These are phyloP conservation scores for Corchorus olitorius DNA, from an alignment of 345 rosid genomes.

Conservation along the genomic window DNA sequence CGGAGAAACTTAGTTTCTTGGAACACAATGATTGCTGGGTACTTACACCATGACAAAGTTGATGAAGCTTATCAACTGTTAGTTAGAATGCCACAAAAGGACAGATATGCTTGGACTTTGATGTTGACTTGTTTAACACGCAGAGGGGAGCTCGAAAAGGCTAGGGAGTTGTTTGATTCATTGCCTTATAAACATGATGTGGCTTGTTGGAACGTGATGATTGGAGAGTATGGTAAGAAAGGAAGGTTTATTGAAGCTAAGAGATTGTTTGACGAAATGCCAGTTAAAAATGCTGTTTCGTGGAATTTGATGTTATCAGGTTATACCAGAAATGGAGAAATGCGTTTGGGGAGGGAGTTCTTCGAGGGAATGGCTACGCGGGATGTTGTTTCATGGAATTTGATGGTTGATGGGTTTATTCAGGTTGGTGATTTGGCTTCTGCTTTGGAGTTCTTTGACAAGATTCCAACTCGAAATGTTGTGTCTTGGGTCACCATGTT, in stretches of 20 bases:
- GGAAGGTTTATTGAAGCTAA: constrained; percentile 52
- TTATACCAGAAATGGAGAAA: constrained; percentile 14
- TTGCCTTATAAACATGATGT: constrained; percentile 51
- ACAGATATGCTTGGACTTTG: constrained; percentile 61
- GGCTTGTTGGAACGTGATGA: constrained; percentile 63
- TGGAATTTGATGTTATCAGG: constrained; percentile 42
- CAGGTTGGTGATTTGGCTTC: constrained; percentile 32
- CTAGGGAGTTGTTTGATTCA: constrained; percentile 56
- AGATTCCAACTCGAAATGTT: constrained; percentile 8
- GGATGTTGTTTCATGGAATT: constrained; percentile 67
- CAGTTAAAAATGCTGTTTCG: constrained; percentile 54
- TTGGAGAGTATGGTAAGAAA: constrained; percentile 55
- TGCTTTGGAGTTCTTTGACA: constrained; percentile 41
- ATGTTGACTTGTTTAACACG: constrained; percentile 29
- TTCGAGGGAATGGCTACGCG: constrained; percentile 49
- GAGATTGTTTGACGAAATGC: constrained; percentile 66
- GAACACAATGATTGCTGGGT: constrained; percentile 75
- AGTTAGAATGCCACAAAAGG: constrained; percentile 57
- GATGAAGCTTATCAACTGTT: constrained; percentile 64
- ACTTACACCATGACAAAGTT: constrained; percentile 41
- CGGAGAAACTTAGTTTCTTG: constrained; percentile 66
- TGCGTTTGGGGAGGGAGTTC: constrained; percentile 12
- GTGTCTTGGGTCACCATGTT: constrained; percentile 15
- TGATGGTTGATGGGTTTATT: constrained; percentile 34
- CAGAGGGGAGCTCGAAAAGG: constrained; percentile 43